Base-by-base conservation (phyloP, 345 rosid genomes). In the Citrus medica region DNA sequence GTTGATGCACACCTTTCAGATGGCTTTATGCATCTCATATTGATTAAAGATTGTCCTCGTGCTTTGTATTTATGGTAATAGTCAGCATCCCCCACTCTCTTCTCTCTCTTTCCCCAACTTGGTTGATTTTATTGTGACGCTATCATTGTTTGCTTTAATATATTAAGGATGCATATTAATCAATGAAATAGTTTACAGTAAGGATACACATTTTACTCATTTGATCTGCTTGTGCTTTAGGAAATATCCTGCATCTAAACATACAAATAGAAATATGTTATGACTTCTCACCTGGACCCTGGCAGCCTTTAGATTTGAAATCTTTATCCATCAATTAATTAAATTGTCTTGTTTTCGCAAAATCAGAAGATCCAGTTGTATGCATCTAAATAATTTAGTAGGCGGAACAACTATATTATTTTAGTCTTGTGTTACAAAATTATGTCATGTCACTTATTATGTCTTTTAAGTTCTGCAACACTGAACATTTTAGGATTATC, bases 1-100 rank as follows among this genome's bases (percentile, higher is more conserved):
- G 96, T 90, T 30, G 98, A 95, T 83, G 99, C 99, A 75, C 98
- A 95, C 86, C 94, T 93, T 58, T 90, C 96, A 2, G 98, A 93
- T 69, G 99, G 99, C 73, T 91, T 93, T 85, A 84, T 95, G 84
- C 99, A 95, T 82, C 96, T 95, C 83, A 78, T 95, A 81, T 84
- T 93, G 81, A 84, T 93, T 53, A 92, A 87, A 82, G 97, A 95
- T 80, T 95, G 98, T 69, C 96, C 97, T 62, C 92, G 86, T 70
- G 87, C 96, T 71, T 88, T 83, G 40, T 95, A 93, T 86, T 82
- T 95, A 79, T 89, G 97, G 99, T 95, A 95, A 85, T 62, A 60
- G 64, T n/a, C 46, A 63, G 79, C 77, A 7, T 61, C 21, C 33
- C 78, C 66, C 38, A 2, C 58, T 16, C 33, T 78, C 58, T 65